A percentile compares a stretch with the other conserved stretches of the same genome.
These are phyloP conservation scores for Limnanthes douglasii DNA, from an alignment of 345 rosid genomes.

Conservation along the genomic window DNA sequence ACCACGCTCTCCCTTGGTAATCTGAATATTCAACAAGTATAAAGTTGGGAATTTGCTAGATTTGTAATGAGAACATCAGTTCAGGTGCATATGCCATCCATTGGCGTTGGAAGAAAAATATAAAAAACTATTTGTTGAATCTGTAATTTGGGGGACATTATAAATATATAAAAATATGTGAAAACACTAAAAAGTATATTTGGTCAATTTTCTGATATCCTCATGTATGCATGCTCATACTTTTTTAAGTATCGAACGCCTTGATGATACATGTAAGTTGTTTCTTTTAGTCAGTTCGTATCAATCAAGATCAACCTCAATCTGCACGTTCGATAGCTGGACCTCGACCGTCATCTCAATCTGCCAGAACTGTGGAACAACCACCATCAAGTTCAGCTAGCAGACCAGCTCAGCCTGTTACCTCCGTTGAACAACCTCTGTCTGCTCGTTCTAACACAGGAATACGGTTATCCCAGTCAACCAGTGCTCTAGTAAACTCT, in stretches of 20 bases:
- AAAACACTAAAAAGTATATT: too few species aligned
- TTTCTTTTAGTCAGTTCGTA: slow-evolving; percentile 43
- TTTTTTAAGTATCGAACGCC: too few species aligned
- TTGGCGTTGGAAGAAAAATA: too few species aligned
- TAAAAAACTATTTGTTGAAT: too few species aligned
- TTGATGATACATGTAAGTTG: slow-evolving; percentile 2
- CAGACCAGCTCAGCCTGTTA: slow-evolving; percentile 24
- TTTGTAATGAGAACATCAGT: too few species aligned
- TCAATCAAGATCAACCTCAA: slow-evolving; percentile 36
- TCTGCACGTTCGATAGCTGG: slow-evolving; percentile 27
- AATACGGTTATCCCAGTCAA: slow-evolving; percentile 20
- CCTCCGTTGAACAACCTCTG: slow-evolving; percentile 24
- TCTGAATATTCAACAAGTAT: too few species aligned
- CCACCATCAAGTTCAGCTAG: slow-evolving; percentile 15
- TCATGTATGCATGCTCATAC: too few species aligned
- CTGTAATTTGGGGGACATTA: too few species aligned
- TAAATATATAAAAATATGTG: too few species aligned
- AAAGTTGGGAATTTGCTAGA: too few species aligned
- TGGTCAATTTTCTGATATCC: too few species aligned
- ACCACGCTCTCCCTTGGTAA: slow-evolving; percentile 35
- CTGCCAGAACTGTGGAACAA: slow-evolving; percentile 21
- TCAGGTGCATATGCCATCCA: too few species aligned
- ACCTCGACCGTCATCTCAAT: slow-evolving; percentile 17
- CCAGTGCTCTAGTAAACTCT: slow-evolving; percentile 26
- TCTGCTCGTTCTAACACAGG: slow-evolving; percentile 21